A percentile compares a stretch with the other conserved stretches of the same genome.
These are phyloP conservation scores for Pyrenochaeta sp. DNA, from an alignment of 2,329 filamentous ascomycete species.

Conservation along the genomic window DNA sequence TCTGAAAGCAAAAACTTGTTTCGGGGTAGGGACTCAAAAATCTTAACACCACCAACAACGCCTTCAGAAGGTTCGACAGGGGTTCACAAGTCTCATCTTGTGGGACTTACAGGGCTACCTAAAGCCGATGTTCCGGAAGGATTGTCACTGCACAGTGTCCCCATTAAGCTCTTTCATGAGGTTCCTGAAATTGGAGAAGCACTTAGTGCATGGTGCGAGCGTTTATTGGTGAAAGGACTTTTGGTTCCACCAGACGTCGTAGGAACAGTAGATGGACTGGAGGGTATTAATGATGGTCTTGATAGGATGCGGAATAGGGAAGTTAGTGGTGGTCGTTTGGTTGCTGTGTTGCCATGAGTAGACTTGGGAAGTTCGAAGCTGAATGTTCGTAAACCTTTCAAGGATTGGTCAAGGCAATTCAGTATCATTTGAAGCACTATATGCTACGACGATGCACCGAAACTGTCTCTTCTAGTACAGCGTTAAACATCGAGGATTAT, in stretches of 20 bases:
- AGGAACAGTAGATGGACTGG: conserved; percentile 69
- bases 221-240: conserved; percentile 63
- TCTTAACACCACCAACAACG: conserved; percentile 41
- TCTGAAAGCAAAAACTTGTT: conserved; percentile 19
- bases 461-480: too few relatives aligned
- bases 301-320: conserved; percentile 72
- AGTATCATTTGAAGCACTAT: too few relatives aligned
- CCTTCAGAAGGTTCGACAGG: conserved; percentile 25
- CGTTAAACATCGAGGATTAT: too few relatives aligned
- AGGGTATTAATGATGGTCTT: conserved; percentile 72
- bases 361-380: neutral
- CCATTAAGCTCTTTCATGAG: conserved; percentile 80
- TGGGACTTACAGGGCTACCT: conserved; percentile 73
- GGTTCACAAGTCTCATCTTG: conserved; percentile 61
- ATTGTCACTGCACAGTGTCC: conserved; percentile 69
- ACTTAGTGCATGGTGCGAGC: conserved; percentile 72
- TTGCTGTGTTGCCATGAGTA: conserved; percentile 48
- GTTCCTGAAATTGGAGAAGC: conserved; percentile 69
- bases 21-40: conserved; percentile 14
- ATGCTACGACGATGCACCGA: too few relatives aligned
- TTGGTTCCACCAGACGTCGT: conserved; percentile 72
- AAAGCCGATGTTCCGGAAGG: conserved; percentile 59
- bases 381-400: too few relatives aligned
- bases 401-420: too few relatives aligned
- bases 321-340: conserved; percentile 73